Evolutionary conservation across 345 rosid species (phyloP).

Genomic region (Citrus sp.): DNA sequence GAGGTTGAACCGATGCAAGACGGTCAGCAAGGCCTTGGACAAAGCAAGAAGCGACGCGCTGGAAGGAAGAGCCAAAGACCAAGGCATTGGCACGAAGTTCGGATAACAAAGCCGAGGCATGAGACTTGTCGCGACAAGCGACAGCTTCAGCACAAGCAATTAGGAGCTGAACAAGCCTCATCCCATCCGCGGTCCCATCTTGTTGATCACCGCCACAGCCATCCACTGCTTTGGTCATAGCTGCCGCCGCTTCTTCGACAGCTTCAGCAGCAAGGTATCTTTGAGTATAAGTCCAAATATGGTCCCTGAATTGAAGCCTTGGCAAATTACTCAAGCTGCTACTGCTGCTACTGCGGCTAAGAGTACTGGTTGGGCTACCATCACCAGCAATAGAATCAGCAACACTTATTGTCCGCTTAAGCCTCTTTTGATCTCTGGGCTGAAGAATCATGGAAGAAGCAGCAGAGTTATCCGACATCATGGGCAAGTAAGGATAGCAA

Average conservation of each 20-base stretch:
- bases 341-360: constrained; percentile 32
- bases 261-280: constrained; percentile 46
- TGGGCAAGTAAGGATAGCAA: constrained; percentile 24
- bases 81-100: constrained; percentile 48
- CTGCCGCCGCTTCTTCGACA: constrained; percentile 43
- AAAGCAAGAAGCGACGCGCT: constrained; percentile 68
- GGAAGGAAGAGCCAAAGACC: constrained; percentile 60
- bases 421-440: constrained; percentile 35
- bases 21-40: constrained; percentile 59
- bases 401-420: constrained; percentile 21
- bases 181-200: constrained; percentile 38
- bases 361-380: not conserved
- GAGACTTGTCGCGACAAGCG: constrained; percentile 60
- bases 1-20: constrained; percentile 43
- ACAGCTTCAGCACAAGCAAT: constrained; percentile 67
- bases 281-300: constrained; percentile 34
- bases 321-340: constrained; percentile 27
- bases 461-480: not conserved
- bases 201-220: constrained; percentile 15
- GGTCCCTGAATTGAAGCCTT: constrained; percentile 43
- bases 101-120: constrained; percentile 45
- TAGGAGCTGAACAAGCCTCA: constrained; percentile 54
- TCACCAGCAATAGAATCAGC: constrained; percentile 29
- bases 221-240: constrained; percentile 13
- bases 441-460: constrained; percentile 4